Evolutionary conservation across 202 grass and related monocot genomes (phyloP).

Genomic region (Dendrocalamus latiflorus): DNA sequence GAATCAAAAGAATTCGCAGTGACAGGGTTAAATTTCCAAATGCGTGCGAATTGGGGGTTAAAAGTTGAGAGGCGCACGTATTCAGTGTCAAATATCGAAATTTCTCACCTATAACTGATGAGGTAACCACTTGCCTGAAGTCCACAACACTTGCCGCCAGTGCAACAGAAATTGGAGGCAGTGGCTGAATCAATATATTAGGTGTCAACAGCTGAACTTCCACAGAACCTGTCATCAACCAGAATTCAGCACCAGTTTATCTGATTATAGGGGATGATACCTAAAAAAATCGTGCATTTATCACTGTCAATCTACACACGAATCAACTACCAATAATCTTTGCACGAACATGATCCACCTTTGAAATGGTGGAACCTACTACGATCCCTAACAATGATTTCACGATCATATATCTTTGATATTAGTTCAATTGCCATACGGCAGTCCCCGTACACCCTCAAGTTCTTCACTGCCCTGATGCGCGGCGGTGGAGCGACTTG

Average conservation of each 20-base stretch:
- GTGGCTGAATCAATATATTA: background rate
- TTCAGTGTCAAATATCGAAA: too few species aligned
- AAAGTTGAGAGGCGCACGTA: too few species aligned
- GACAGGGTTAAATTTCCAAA: too few species aligned
- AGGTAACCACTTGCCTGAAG: background rate
- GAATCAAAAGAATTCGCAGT: too few species aligned
- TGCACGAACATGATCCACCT: constrained; percentile 65
- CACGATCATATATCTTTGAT: constrained; percentile 54
- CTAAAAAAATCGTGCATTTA: background rate
- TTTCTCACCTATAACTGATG: background rate
- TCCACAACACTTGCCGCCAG: background rate
- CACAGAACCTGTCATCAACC: background rate
- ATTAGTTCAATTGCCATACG: constrained; percentile 65
- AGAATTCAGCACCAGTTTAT: background rate
- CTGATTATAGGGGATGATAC: background rate
- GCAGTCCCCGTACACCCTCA: constrained; percentile 76
- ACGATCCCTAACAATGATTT: constrained; percentile 66
- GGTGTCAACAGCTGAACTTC: background rate
- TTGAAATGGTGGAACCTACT: constrained; percentile 84
- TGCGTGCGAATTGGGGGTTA: too few species aligned
- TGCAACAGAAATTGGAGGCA: background rate
- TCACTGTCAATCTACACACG: background rate
- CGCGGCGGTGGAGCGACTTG: too few species aligned
- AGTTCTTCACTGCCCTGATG: constrained; percentile 81
- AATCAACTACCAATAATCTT: constrained; percentile 72